A percentile compares a stretch with the other conserved stretches of the same genome.
Evolutionary conservation across 805 yeast genomes (phyloP).

Genomic region (Candida verbasci): DNA sequence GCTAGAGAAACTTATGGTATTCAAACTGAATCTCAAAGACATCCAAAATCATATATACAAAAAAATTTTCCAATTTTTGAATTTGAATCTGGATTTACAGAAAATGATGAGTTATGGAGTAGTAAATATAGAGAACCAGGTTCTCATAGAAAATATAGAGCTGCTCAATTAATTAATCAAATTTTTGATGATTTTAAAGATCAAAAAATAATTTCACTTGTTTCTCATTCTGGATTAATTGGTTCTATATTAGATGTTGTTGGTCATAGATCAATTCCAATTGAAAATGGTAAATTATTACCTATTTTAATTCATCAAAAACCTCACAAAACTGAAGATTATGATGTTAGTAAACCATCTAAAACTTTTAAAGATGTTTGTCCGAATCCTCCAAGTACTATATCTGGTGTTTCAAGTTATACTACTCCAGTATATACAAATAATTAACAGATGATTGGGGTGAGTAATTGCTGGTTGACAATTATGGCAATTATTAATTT

Average conservation of each 20-base stretch:
- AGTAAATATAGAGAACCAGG: slow-evolving; percentile 18
- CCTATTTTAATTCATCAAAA: slow-evolving; percentile 28
- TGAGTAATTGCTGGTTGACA: too few species aligned
- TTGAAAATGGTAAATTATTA: slow-evolving; percentile 22
- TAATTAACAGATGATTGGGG: not conserved
- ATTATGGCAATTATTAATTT: too few species aligned
- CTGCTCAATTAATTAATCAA: slow-evolving; percentile 21
- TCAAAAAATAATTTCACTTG: slow-evolving; percentile 19
- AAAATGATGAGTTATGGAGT: slow-evolving; percentile 22
- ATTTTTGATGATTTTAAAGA: slow-evolving; percentile 19
- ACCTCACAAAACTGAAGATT: slow-evolving; percentile 5
- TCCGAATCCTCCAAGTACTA: slow-evolving; percentile 6
- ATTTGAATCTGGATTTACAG: slow-evolving; percentile 23
- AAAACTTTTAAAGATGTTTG: slow-evolving; percentile 11
- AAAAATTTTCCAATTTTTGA: slow-evolving; percentile 15
- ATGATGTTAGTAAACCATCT: slow-evolving; percentile 11
- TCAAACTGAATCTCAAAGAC: slow-evolving; percentile 26
- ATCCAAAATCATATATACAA: slow-evolving; percentile 17
- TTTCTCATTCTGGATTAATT: slow-evolving; percentile 27
- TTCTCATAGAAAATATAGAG: slow-evolving; percentile 23
- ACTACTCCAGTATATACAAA: not conserved
- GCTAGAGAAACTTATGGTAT: slow-evolving; percentile 32
- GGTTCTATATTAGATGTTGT: slow-evolving; percentile 20
- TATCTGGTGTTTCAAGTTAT: slow-evolving; percentile 2
- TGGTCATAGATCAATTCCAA: slow-evolving; percentile 18